These are phyloP conservation scores for Phytopythium montanum DNA, from an alignment of 352 stramenopile species.

Conservation along the genomic window DNA sequence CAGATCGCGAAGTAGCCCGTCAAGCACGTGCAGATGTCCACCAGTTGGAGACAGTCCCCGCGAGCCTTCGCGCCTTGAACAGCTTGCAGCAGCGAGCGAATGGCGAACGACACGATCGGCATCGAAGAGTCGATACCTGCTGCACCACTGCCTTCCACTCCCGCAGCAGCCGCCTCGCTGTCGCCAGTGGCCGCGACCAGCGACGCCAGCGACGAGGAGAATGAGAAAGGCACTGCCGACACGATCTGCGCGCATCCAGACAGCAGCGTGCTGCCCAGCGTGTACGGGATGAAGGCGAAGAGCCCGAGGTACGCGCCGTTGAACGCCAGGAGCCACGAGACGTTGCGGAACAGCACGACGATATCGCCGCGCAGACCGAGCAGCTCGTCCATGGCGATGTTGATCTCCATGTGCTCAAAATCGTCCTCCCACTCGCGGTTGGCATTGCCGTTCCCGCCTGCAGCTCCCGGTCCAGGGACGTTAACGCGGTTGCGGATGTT, in stretches of 20 bases:
- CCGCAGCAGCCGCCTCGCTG: conserved; percentile 13
- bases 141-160: neutral
- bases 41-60: conserved; percentile 81
- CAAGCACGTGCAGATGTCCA: conserved; percentile 76
- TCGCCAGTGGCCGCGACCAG: conserved; percentile 19
- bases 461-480: conserved; percentile 17
- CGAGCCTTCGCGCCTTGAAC: conserved; percentile 54
- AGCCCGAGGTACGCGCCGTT: conserved; percentile 96
- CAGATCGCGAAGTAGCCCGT: conserved; percentile 83
- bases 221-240: conserved; percentile 38
- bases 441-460: conserved; percentile 23
- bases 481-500: conserved; percentile 30
- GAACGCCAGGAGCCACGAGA: conserved; percentile 97
- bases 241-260: conserved; percentile 65
- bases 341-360: conserved; percentile 93
- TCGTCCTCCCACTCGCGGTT: conserved; percentile 84
- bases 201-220: conserved; percentile 16
- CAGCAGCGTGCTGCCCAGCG: conserved; percentile 89
- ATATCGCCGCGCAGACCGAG: conserved; percentile 95
- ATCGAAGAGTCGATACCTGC: conserved; percentile 12
- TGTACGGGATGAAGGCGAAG: conserved; percentile 96
- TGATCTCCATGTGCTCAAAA: conserved; percentile 92
- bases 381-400: conserved; percentile 96
- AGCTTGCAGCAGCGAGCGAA: conserved; percentile 52
- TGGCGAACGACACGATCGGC: conserved; percentile 31